Base-by-base conservation (phyloP, 495 filamentous ascomycete species). In the Hypoxylon cercidicola region DNA sequence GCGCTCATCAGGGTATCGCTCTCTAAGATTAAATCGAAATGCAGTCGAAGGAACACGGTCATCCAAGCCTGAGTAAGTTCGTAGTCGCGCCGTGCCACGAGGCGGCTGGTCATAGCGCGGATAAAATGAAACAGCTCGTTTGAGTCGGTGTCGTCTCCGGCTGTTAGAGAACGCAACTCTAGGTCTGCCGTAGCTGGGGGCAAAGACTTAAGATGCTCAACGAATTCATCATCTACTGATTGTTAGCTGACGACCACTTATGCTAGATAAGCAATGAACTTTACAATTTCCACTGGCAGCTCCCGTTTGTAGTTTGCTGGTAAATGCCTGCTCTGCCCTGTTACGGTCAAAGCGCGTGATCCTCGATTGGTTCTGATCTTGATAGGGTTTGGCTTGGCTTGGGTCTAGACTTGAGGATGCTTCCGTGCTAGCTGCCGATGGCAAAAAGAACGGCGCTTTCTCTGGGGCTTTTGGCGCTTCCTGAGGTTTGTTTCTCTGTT, bases 61-160 rank as follows among this genome's bases (percentile, higher is more conserved):
- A 99, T 97, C 95, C 96, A 99, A 9, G 92, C 92, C 77, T 97
- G 93, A 39, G 91, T 88, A 46, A 99, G 82, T 72, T 99, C 95
- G 74, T 93, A 99, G 78, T 99, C 95, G 41, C 82, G 83, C 55
- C 85, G 85, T 39, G 82, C 78, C 16, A 77, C 75, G 21, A 98
- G 78, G 13, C 89, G 82, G 56, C 75, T 78, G 0, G 90, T 93
- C 44, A 99, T 77, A 4, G 93, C 91, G 8, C 74, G 54, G 32
- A 98, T 87, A 67, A 99, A 97, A 46, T 83, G 80, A 1, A 82
- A 68, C 12, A 81, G 55, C 69, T 84, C 80, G 60, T 82, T 84
- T 18, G 78, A 66, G 51, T 80, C 62, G 55, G 80, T 52, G 68
- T 77, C 51, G 16, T 68, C 60, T 73, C 70, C 78, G 7, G 79